A percentile compares a stretch with the other conserved stretches of the same genome.
phyloP scores from a whole-genome alignment of 1,284 basidiomycete species.

The Pterulicium gracile region DNA sequence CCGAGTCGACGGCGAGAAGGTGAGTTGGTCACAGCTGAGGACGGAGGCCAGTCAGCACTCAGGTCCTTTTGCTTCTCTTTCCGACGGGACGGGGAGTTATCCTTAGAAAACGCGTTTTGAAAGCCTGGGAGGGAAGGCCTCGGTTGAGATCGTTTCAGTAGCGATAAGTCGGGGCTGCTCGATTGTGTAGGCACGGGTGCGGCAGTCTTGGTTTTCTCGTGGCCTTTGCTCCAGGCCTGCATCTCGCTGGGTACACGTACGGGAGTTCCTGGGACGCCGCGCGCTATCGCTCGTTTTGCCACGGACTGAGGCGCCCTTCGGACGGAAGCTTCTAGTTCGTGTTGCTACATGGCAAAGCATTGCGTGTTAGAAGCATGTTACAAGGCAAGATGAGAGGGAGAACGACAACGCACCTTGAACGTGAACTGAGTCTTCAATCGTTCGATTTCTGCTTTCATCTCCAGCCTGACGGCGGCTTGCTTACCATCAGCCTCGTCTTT shows the following conservation, averaged over 20 bases:
- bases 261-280: constrained; percentile 13
- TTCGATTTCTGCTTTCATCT: constrained; percentile 58
- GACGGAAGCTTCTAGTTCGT: constrained; percentile 51
- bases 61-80: not conserved
- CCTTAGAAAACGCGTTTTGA: constrained; percentile 29
- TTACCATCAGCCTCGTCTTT: constrained; percentile 50
- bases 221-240: constrained; percentile 15
- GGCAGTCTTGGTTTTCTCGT: constrained; percentile 5
- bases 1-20: not conserved
- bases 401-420: constrained; percentile 43
- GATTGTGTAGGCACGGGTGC: constrained; percentile 2
- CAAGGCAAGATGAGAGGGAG: constrained; percentile 7
- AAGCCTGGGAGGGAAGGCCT: constrained; percentile 32
- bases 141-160: constrained; percentile 19
- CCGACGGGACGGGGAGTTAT: not conserved
- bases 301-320: constrained; percentile 37
- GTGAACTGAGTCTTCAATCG: constrained; percentile 55
- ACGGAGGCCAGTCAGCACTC: not conserved
- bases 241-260: not conserved
- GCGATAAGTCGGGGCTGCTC: constrained; percentile 2
- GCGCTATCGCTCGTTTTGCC: constrained; percentile 26
- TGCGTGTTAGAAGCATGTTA: not conserved
- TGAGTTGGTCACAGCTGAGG: too few species aligned
- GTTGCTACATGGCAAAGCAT: constrained; percentile 34
- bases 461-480: constrained; percentile 41